Evolutionary conservation across 768 basidiomycete species (phyloP).

Genomic region (Cubamyces sp.): DNA sequence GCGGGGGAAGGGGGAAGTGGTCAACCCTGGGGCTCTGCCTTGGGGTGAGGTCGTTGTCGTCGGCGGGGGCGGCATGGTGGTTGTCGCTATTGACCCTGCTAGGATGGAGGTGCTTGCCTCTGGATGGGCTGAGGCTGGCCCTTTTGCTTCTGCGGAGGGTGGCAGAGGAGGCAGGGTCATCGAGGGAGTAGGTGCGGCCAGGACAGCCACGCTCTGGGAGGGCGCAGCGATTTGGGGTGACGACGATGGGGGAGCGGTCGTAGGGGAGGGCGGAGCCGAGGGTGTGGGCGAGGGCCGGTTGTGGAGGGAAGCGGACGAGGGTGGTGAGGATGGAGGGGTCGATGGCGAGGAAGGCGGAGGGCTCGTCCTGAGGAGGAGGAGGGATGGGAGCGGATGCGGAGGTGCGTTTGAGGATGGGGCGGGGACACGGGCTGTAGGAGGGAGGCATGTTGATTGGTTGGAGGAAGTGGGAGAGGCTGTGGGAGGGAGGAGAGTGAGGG

Average conservation of each 20-base stretch:
- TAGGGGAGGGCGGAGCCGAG: slow-evolving; percentile 53
- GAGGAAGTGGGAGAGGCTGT: neutral
- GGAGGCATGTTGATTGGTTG: slow-evolving; percentile 26
- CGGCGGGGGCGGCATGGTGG: slow-evolving; percentile 16
- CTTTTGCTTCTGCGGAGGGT: neutral
- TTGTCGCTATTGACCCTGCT: slow-evolving; percentile 42
- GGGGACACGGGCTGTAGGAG: slow-evolving; percentile 41
- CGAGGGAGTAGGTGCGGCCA: slow-evolving; percentile 66
- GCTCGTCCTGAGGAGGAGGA: slow-evolving; percentile 31
- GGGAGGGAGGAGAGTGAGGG: neutral
- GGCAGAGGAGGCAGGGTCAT: slow-evolving; percentile 34
- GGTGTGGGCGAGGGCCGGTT: slow-evolving; percentile 40
- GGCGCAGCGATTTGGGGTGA: slow-evolving; percentile 71
- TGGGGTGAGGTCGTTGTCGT: slow-evolving; percentile 36
- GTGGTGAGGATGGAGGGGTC: slow-evolving; percentile 52
- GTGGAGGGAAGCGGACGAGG: slow-evolving; percentile 56
- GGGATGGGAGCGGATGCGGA: slow-evolving; percentile 30
- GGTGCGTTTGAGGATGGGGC: slow-evolving; percentile 63
- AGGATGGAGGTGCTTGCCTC: slow-evolving; percentile 50
- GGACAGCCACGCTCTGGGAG: slow-evolving; percentile 81
- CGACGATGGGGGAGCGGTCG: slow-evolving; percentile 81
- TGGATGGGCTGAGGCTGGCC: slow-evolving; percentile 6
- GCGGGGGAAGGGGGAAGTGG: slow-evolving; percentile 40
- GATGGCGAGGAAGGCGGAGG: slow-evolving; percentile 48
- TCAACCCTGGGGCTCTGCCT: slow-evolving; percentile 27